These are phyloP conservation scores for Zalaria obscura DNA, from an alignment of 2,329 filamentous ascomycete genomes.

Conservation along the genomic window DNA sequence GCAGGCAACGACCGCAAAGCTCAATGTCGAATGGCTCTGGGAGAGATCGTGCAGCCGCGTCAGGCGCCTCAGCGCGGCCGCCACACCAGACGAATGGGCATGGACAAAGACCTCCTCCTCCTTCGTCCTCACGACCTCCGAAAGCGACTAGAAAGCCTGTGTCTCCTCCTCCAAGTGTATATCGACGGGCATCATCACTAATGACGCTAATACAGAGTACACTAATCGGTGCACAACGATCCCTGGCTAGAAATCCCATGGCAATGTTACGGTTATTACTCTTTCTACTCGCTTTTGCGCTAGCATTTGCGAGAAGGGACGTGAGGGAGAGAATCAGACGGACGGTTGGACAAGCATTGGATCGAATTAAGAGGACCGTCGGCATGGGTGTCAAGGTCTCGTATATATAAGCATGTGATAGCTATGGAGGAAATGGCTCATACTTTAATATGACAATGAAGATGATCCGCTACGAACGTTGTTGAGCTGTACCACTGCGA, in stretches of 20 bases:
- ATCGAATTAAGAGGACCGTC: slow-evolving; percentile 68
- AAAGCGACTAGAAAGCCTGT: background rate
- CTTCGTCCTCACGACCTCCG: too few relatives aligned
- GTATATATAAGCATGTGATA: slow-evolving; percentile 53
- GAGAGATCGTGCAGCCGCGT: background rate
- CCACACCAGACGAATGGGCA: slow-evolving; percentile 18
- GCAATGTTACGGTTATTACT: slow-evolving; percentile 50
- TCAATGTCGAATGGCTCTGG: background rate
- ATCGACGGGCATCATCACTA: slow-evolving; percentile 29
- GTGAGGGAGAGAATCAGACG: slow-evolving; percentile 61
- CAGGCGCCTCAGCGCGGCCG: slow-evolving; percentile 1
- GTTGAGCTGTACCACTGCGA: too few relatives aligned
- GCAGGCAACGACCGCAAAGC: slow-evolving; percentile 6
- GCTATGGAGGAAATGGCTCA: background rate
- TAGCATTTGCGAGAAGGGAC: slow-evolving; percentile 61
- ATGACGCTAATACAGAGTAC: slow-evolving; percentile 34
- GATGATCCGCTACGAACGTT: too few relatives aligned
- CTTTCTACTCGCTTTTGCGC: slow-evolving; percentile 64
- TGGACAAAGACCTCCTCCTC: slow-evolving; percentile 2
- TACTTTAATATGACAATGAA: background rate
- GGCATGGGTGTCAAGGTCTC: slow-evolving; percentile 97
- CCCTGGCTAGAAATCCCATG: slow-evolving; percentile 40
- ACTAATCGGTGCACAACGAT: slow-evolving; percentile 34
- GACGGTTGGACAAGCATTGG: slow-evolving; percentile 57
- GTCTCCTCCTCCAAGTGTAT: slow-evolving; percentile 21